These are phyloP conservation scores for Aspergillus nomiae DNA, from an alignment of 2,329 filamentous ascomycete species.

Conservation along the genomic window DNA sequence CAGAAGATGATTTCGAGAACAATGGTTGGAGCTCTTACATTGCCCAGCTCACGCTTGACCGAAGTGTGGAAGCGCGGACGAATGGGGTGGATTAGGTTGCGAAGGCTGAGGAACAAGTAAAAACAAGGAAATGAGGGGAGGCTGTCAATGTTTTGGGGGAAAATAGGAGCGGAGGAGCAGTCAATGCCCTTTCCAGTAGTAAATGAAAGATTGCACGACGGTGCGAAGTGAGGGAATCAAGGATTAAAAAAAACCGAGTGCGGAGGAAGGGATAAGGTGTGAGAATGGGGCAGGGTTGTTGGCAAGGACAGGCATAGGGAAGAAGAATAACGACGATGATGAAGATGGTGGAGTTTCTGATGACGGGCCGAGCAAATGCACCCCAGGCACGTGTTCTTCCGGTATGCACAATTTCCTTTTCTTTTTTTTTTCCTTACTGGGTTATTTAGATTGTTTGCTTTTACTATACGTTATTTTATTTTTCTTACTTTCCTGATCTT, in stretches of 20 bases:
- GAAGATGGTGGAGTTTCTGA: conserved; percentile 6
- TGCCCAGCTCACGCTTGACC: conserved; percentile 8
- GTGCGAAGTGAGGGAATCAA: neutral
- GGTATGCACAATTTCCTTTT: neutral
- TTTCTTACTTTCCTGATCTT: neutral
- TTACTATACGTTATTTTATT: neutral
- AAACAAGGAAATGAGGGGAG: conserved; percentile 6
- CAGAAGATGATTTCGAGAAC: neutral
- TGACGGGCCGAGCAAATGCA: conserved; percentile 3
- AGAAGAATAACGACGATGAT: conserved; percentile 6
- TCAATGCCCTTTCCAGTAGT: neutral
- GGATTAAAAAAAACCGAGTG: neutral
- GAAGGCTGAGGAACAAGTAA: neutral
- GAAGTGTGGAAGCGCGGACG: conserved; percentile 4
- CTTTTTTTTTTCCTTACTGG: neutral
- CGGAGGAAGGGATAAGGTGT: neutral
- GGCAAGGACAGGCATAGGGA: neutral
- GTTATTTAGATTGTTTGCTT: neutral
- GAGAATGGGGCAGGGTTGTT: neutral
- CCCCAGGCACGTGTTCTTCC: conserved; percentile 5
- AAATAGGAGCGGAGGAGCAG: conserved; percentile 1
- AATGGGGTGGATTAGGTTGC: neutral
- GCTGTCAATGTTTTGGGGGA: neutral
- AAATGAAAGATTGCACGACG: neutral
- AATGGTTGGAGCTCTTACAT: conserved; percentile 14